These are phyloP conservation scores for Mucuna pruriens DNA, from an alignment of 306 rosid genomes.

Conservation along the genomic window DNA sequence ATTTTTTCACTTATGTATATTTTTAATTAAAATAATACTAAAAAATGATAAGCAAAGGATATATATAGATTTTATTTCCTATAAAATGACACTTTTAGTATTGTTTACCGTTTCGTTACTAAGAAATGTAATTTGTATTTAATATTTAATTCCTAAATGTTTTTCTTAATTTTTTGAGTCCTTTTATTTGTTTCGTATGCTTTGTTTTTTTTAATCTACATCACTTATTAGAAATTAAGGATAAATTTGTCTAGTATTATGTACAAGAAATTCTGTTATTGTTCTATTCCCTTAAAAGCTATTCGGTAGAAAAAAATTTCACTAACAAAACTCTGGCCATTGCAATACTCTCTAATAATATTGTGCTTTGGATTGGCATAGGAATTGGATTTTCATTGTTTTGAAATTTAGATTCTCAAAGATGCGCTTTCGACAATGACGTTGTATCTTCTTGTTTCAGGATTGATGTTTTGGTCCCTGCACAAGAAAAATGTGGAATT, in stretches of 20 bases:
- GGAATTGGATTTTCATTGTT: not conserved
- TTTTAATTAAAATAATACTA: no score
- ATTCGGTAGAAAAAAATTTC: not conserved
- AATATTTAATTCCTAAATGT: not conserved
- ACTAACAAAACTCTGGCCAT: not conserved
- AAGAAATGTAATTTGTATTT: no score
- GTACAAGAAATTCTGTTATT: not conserved
- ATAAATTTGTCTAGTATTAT: not conserved
- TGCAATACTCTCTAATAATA: not conserved
- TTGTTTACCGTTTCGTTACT: no score
- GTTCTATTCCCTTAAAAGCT: not conserved
- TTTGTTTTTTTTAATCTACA: no score
- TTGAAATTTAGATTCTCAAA: not conserved
- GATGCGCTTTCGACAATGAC: no score
- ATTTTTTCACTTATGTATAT: no score
- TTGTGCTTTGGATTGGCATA: not conserved
- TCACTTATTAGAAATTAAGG: not conserved
- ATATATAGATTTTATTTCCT: no score
- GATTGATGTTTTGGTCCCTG: not conserved
- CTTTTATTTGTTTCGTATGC: not conserved
- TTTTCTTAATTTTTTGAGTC: not conserved
- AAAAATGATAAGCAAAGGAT: no score
- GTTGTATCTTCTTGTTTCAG: not conserved
- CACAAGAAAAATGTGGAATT: no score
- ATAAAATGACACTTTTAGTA: not conserved